Percentiles rank a stretch among this genome's conserved stretches.
These are phyloP conservation scores for Pichia sp. DNA, from an alignment of 1,139 yeast genomes.

Conservation along the genomic window DNA sequence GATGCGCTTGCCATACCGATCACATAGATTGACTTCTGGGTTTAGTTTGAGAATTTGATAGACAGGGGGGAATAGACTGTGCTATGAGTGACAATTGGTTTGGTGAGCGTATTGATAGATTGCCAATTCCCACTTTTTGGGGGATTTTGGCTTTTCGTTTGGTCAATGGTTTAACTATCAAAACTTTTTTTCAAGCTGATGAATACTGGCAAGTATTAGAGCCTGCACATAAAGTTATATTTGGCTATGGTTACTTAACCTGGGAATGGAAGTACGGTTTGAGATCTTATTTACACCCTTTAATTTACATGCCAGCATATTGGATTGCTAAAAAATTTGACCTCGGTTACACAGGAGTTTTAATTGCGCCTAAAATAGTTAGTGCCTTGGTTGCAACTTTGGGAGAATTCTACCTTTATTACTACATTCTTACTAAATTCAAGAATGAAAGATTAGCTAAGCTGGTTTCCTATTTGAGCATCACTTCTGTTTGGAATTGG, in stretches of 20 bases:
- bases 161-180: conserved; percentile 53
- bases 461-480: conserved; percentile 43
- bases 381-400: conserved; percentile 66
- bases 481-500: conserved; percentile 79
- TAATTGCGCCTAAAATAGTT: conserved; percentile 52
- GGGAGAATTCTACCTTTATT: conserved; percentile 59
- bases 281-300: conserved; percentile 76
- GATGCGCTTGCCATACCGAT: too few species aligned
- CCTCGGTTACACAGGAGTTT: conserved; percentile 31
- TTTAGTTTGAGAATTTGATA: too few species aligned
- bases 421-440: conserved; percentile 38
- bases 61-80: too few species aligned
- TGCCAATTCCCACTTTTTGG: neutral
- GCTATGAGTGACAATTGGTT: conserved; percentile 1
- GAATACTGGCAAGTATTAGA: conserved; percentile 91
- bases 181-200: conserved; percentile 91
- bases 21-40: too few species aligned
- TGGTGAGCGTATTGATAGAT: neutral
- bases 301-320: conserved; percentile 48
- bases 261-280: conserved; percentile 90
- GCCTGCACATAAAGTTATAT: conserved; percentile 74
- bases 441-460: conserved; percentile 36
- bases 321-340: conserved; percentile 25
- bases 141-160: conserved; percentile 32
- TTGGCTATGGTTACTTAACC: conserved; percentile 76